These are phyloP conservation scores for Dendrobium nobile DNA, from an alignment of 106 monocot genomes.

Conservation along the genomic window DNA sequence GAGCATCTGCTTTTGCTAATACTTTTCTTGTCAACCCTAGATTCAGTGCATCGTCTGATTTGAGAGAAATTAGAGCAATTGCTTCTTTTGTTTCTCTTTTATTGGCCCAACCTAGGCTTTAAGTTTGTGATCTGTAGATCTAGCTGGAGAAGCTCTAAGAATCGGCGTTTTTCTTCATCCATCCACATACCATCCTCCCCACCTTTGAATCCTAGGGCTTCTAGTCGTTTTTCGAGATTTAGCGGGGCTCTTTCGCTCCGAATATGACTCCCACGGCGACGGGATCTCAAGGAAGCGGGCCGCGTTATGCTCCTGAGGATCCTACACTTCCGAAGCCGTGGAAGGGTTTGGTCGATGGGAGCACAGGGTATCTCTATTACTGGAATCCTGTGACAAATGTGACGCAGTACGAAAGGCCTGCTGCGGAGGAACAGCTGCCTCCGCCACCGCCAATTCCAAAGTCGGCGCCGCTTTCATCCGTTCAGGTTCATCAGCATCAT, in stretches of 20 bases:
- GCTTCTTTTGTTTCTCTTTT: neutral
- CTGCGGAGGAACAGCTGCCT: constrained; percentile 9
- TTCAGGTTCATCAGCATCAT: constrained; percentile 13
- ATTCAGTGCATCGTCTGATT: neutral
- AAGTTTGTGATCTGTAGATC: neutral
- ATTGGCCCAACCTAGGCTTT: neutral
- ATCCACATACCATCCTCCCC: neutral
- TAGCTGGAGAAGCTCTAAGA: neutral
- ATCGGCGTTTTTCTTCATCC: neutral
- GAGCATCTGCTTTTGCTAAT: neutral
- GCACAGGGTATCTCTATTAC: constrained; percentile 61
- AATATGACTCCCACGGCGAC: constrained; percentile 11
- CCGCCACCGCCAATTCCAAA: constrained; percentile 18
- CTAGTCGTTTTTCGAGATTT: neutral
- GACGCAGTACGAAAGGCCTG: constrained; percentile 67
- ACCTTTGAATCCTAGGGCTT: neutral
- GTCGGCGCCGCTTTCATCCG: constrained; percentile 14
- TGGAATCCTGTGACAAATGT: constrained; percentile 68
- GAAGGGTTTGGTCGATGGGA: constrained; percentile 58
- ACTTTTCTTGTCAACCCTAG: neutral
- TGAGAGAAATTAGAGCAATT: neutral
- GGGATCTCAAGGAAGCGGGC: constrained; percentile 15
- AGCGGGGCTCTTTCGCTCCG: neutral
- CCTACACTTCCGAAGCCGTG: constrained; percentile 63
- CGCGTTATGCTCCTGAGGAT: constrained; percentile 67